Conservation (phyloP, 208 protist species). For the Vickermania ingenoplastis region DNA sequence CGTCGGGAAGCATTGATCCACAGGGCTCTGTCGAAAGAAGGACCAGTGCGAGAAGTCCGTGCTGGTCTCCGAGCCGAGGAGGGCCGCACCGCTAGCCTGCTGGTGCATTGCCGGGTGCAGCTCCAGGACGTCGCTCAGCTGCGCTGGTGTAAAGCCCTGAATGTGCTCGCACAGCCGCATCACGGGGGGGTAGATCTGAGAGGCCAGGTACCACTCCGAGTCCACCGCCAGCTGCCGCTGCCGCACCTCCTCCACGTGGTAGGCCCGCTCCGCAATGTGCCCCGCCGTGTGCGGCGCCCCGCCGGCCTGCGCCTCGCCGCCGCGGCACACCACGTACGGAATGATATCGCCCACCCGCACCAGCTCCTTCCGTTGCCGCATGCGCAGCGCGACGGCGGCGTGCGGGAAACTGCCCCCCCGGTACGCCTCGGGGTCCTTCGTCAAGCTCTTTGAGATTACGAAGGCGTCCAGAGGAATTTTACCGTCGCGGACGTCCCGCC, state of each 20-base stretch:
- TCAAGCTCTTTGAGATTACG: constrained; percentile 97
- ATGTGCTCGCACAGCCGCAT: constrained; percentile 92
- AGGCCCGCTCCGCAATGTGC: constrained; percentile 56
- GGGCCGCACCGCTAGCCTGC: constrained; percentile 11
- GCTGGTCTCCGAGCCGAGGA: constrained; percentile 11
- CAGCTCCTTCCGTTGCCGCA: constrained; percentile 84
- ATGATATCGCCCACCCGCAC: constrained; percentile 94
- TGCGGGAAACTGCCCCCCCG: constrained; percentile 92
- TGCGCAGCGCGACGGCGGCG: constrained; percentile 87
- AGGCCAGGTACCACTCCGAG: constrained; percentile 90
- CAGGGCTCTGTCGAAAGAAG: constrained; percentile 53
- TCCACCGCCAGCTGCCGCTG: constrained; percentile 67
- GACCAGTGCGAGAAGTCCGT: constrained; percentile 63
- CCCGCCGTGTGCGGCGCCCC: background rate
- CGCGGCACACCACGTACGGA: constrained; percentile 94
- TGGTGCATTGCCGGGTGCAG: constrained; percentile 27
- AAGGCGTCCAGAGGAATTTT: constrained; percentile 87
- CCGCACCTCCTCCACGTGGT: constrained; percentile 84
- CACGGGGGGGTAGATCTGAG: constrained; percentile 93
- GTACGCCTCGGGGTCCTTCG: constrained; percentile 95
- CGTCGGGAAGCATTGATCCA: constrained; percentile 69
- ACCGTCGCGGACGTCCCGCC: constrained; percentile 55
- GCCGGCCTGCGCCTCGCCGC: constrained; percentile 15
- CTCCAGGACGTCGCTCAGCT: constrained; percentile 83
- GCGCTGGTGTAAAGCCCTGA: constrained; percentile 69